Evolutionary conservation across 257 asterid species (phyloP).

Genomic region (Cruciata laevipes): DNA sequence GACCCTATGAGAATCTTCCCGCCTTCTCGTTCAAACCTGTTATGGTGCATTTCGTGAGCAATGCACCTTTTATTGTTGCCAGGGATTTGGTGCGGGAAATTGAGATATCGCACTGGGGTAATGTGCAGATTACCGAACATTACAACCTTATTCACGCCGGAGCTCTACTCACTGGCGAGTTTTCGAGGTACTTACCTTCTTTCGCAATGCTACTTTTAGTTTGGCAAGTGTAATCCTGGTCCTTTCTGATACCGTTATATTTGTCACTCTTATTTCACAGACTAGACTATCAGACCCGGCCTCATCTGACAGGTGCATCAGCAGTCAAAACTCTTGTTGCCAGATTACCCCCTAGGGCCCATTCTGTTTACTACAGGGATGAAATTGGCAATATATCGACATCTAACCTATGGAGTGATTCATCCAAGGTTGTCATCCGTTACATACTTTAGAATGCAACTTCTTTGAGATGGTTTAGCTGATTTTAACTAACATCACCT

Average conservation of each 20-base stretch:
- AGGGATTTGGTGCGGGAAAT: conserved; percentile 81
- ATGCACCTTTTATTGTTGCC: conserved; percentile 73
- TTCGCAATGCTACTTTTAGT: neutral
- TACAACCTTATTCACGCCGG: conserved; percentile 82
- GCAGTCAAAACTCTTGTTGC: conserved; percentile 69
- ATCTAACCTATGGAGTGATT: conserved; percentile 72
- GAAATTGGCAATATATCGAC: conserved; percentile 97
- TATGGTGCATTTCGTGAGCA: conserved; percentile 66
- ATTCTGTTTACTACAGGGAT: conserved; percentile 92
- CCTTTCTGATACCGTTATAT: neutral
- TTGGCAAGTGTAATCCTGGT: conserved; percentile 3
- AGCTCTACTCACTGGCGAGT: conserved; percentile 76
- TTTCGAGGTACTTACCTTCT: conserved; percentile 60
- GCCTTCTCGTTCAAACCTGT: conserved; percentile 59
- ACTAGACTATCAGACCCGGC: conserved; percentile 74
- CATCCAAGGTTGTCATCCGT: conserved; percentile 49
- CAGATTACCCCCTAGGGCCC: conserved; percentile 83
- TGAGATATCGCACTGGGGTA: conserved; percentile 99
- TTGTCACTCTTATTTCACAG: conserved; percentile 36
- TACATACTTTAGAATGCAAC: conserved; percentile 9
- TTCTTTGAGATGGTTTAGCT: conserved; percentile 13
- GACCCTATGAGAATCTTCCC: conserved; percentile 76
- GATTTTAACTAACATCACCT: conserved; percentile 18
- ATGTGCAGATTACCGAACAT: conserved; percentile 84
- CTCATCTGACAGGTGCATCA: conserved; percentile 77